Evolutionary conservation across 2,329 filamentous ascomycete species (phyloP).

Genomic region (Epichloe hybrida): DNA sequence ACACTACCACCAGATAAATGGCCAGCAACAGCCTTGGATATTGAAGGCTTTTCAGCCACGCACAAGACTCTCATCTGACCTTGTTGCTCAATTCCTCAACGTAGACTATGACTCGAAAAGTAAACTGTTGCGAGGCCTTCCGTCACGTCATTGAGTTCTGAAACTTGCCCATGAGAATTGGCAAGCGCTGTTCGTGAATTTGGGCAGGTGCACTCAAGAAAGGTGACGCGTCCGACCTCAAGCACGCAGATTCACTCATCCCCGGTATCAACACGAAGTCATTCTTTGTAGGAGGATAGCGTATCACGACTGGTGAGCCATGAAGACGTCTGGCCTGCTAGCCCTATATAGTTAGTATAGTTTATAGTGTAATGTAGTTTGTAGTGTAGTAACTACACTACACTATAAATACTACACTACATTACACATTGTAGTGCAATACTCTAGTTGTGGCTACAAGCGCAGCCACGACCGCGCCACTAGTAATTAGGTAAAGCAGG

Average conservation of each 20-base stretch:
- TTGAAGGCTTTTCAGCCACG: slow-evolving; percentile 65
- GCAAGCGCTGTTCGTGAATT: not conserved
- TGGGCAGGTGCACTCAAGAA: not conserved
- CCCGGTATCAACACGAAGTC: not conserved
- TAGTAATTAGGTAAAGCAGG: too few relatives aligned
- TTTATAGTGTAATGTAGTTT: too few relatives aligned
- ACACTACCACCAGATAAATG: slow-evolving; percentile 71
- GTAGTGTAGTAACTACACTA: too few relatives aligned
- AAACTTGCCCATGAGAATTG: not conserved
- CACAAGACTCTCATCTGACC: slow-evolving; percentile 36
- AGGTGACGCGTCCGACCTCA: not conserved
- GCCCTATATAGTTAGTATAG: too few relatives aligned
- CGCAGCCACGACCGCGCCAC: too few relatives aligned
- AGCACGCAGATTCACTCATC: not conserved
- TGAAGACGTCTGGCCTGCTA: too few relatives aligned
- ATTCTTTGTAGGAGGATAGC: not conserved
- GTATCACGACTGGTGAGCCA: too few relatives aligned
- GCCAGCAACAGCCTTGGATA: slow-evolving; percentile 83
- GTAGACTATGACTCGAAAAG: not conserved
- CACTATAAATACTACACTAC: too few relatives aligned
- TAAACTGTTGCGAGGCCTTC: too few relatives aligned
- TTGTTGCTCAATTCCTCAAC: not conserved
- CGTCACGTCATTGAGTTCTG: not conserved
- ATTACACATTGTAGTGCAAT: too few relatives aligned
- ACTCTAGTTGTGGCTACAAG: too few relatives aligned